Evolutionary conservation across 2,329 filamentous ascomycete species (phyloP).

Genomic region (Exophiala oligosperma): DNA sequence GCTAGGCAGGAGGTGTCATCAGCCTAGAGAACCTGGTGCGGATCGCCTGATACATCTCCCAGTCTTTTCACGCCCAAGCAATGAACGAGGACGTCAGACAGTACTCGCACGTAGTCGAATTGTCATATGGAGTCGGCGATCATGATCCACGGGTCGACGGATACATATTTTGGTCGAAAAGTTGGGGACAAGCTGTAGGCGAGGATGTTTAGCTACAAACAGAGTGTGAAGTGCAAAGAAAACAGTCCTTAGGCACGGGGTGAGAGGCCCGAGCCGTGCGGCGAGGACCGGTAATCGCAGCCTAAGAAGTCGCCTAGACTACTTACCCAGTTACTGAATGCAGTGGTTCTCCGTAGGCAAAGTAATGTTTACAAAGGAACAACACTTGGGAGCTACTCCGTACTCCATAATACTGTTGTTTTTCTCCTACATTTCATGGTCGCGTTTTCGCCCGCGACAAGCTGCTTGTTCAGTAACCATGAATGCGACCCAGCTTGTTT

Average conservation of each 20-base stretch:
- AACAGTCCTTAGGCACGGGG: neutral
- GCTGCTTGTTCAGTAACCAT: neutral
- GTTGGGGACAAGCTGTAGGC: neutral
- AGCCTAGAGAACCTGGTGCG: neutral
- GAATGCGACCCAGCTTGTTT: neutral
- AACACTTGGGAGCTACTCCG: neutral
- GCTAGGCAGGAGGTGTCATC: neutral
- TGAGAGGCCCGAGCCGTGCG: conserved; percentile 13
- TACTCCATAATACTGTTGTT: neutral
- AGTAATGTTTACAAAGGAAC: neutral
- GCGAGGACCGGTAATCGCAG: neutral
- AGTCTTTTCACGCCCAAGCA: too few species aligned
- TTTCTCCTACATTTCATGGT: neutral
- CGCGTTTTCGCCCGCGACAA: too few species aligned
- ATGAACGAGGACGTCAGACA: too few species aligned
- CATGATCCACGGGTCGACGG: neutral
- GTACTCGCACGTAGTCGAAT: neutral
- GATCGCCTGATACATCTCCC: neutral
- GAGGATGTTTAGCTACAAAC: neutral
- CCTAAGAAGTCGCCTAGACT: neutral
- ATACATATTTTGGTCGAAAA: too few species aligned
- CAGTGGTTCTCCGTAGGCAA: neutral
- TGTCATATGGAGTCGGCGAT: neutral
- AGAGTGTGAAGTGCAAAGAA: neutral
- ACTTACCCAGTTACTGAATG: too few species aligned